Percentiles rank a stretch among this genome's conserved stretches.
Evolutionary conservation across 2,329 filamentous ascomycete genomes (phyloP).

Genomic region (Trichoderma pleuroti): DNA sequence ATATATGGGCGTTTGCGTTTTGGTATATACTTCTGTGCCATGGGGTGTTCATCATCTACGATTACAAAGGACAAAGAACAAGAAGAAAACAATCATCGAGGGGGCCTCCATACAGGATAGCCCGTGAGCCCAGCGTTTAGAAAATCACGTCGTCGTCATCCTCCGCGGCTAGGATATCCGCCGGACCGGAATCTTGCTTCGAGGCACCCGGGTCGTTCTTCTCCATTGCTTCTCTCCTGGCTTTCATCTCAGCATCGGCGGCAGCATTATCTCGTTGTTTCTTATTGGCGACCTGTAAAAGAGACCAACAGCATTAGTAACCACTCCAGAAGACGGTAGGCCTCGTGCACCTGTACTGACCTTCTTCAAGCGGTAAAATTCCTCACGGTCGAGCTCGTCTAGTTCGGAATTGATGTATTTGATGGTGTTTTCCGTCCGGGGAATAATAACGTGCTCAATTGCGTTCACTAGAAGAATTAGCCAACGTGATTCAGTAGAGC

Average conservation of each 20-base stretch:
- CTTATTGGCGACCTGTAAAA: slow-evolving; percentile 66
- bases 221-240: slow-evolving; percentile 57
- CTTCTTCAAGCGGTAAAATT: slow-evolving; percentile 98
- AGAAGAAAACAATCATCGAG: slow-evolving; percentile 10
- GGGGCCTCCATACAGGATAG: neutral
- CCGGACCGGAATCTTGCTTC: slow-evolving; percentile 37
- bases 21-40: neutral
- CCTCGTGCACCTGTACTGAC: slow-evolving; percentile 24
- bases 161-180: slow-evolving; percentile 69
- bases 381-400: slow-evolving; percentile 94
- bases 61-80: slow-evolving; percentile 10
- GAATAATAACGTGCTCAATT: slow-evolving; percentile 96
- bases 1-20: slow-evolving; percentile 2
- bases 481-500: slow-evolving; percentile 22
- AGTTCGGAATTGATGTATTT: slow-evolving; percentile 99
- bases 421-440: slow-evolving; percentile 98
- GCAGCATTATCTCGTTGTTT: slow-evolving; percentile 74
- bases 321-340: neutral
- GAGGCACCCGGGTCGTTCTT: slow-evolving; percentile 35
- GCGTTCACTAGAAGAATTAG: slow-evolving; percentile 67
- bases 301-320: neutral
- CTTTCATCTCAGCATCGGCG: slow-evolving; percentile 71
- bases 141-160: slow-evolving; percentile 88
- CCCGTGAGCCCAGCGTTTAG: slow-evolving; percentile 38
- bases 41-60: neutral